Base-by-base conservation (phyloP, 257 asterid species). In the Echium plantagineum region DNA sequence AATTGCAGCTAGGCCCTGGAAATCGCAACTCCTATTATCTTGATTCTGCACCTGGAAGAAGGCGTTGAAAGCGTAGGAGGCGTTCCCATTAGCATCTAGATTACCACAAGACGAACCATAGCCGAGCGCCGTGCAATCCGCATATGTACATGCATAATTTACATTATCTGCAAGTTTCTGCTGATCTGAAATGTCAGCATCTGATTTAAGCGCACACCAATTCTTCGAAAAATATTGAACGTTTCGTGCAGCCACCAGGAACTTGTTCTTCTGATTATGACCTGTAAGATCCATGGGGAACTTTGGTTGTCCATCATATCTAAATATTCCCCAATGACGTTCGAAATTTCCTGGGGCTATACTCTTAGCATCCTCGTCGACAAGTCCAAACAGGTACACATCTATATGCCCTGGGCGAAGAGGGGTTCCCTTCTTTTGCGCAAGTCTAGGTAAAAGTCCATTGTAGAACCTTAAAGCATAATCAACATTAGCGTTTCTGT, bases 311-410 rank as follows among this genome's bases (percentile, higher is more conserved):
- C 95, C 95, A 53, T 85, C 95, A 28, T 83, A 83, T 59, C 74
- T 80, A 55, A 85, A 85, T 59, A 85, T 81, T 28, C 95, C 95
- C 95, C 95, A 85, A 53, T 85, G 95, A 42, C 93, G 82, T 80
- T 85, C 95, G 46, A 85, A 85, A 47, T 74, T 78, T 46, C 93
- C 95, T 0, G 95, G 95, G 9, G 86, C 91, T 21, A 85, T 59
- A 57, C 95, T 85, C 77, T 85, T 85, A 7, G 59, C 64, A 59
- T 85, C 91, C 81, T 85, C 95, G 26, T 85, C 95, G n/a, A 85
- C 73, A 38, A 85, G 86, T 64, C 95, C 95, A 69, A 85, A 85
- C 70, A 85, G 62, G 84, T 85, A 85, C 2, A 83, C 86, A 48
- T 83, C 86, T 0, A 85, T 77, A 54, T 72, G 71, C 15, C 89